These are phyloP conservation scores for Ligustrum vulgare DNA, from an alignment of 257 asterid species.

Conservation along the genomic window DNA sequence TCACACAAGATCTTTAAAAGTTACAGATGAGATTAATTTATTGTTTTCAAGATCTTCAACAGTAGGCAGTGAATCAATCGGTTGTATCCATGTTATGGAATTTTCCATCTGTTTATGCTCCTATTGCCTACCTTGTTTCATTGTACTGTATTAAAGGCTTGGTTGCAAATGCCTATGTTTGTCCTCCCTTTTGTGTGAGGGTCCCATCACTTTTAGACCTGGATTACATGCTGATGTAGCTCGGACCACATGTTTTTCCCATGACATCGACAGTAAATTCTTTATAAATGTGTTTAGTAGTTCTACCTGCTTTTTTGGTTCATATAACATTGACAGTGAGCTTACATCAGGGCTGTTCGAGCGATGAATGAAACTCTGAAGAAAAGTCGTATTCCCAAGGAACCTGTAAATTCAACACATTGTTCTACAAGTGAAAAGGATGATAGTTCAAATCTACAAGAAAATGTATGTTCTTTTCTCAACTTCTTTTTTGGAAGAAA, in stretches of 20 bases:
- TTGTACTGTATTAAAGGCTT: not conserved
- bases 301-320: constrained; percentile 18
- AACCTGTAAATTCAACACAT: constrained; percentile 42
- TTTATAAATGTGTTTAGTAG: constrained; percentile 16
- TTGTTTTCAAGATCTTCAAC: not conserved
- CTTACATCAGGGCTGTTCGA: constrained; percentile 72
- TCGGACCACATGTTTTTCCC: not conserved
- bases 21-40: not conserved
- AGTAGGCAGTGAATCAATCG: not conserved
- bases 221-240: constrained; percentile 17
- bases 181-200: constrained; percentile 1
- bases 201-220: constrained; percentile 4
- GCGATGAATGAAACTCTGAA: constrained; percentile 73
- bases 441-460: constrained; percentile 55
- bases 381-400: constrained; percentile 55
- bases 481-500: constrained; percentile 18
- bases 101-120: not conserved
- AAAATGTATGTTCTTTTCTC: constrained; percentile 47
- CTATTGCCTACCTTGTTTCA: not conserved
- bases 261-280: not conserved
- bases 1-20: not conserved
- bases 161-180: not conserved
- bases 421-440: constrained; percentile 60
- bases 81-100: not conserved
- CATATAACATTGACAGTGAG: constrained; percentile 23